A percentile compares a stretch with the other conserved stretches of the same genome.
These are phyloP conservation scores for Hypoxylon lienhwacheense DNA, from an alignment of 495 filamentous ascomycete species.

Conservation along the genomic window DNA sequence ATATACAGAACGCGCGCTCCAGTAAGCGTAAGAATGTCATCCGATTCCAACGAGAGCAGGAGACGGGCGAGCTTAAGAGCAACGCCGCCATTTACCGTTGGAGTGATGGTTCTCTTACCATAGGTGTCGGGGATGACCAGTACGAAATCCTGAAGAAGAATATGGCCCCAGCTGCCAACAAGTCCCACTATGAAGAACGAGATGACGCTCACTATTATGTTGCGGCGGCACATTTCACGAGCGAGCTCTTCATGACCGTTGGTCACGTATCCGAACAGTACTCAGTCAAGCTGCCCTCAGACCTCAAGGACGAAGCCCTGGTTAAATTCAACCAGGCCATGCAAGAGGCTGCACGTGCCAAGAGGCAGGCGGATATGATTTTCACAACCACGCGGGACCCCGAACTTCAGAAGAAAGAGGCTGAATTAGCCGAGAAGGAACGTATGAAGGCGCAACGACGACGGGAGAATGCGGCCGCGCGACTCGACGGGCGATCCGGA, in stretches of 20 bases:
- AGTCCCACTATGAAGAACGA: conserved; percentile 65
- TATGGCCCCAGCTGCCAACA: conserved; percentile 65
- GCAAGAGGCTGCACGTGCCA: conserved; percentile 57
- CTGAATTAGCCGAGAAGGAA: conserved; percentile 73
- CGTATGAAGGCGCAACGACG: conserved; percentile 66
- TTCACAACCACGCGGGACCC: conserved; percentile 73
- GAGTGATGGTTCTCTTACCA: conserved; percentile 82
- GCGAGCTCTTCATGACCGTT: conserved; percentile 70
- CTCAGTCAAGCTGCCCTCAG: conserved; percentile 66
- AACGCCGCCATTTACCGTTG: conserved; percentile 78
- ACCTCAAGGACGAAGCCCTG: conserved; percentile 76
- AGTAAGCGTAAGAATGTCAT: conserved; percentile 45
- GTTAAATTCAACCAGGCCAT: conserved; percentile 71
- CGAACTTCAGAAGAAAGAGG: conserved; percentile 73
- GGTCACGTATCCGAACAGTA: conserved; percentile 81
- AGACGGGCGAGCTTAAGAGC: conserved; percentile 61
- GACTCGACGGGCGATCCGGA: conserved; percentile 57
- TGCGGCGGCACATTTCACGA: conserved; percentile 68
- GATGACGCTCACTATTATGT: conserved; percentile 83
- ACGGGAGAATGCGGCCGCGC: conserved; percentile 67
- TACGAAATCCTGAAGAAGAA: conserved; percentile 76
- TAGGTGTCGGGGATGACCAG: conserved; percentile 72
- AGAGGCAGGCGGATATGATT: conserved; percentile 53
- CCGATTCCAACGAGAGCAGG: conserved; percentile 46
- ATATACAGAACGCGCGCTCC: conserved; percentile 47